Evolutionary conservation across 306 rosid genomes (phyloP).

Genomic region (Oemleria cerasiformis): DNA sequence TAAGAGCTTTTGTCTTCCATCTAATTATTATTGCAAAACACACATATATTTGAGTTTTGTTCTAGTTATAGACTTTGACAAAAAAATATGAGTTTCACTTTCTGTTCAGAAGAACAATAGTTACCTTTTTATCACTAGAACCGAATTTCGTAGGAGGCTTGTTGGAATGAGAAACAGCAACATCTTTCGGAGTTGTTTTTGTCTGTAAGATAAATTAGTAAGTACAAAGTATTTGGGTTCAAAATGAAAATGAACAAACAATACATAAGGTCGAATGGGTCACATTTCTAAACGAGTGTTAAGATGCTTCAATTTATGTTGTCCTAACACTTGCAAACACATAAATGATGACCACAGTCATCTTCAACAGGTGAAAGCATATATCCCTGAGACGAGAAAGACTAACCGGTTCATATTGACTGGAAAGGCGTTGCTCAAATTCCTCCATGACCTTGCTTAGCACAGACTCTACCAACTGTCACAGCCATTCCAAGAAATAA

Average conservation of each 20-base stretch:
- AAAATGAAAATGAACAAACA: neutral
- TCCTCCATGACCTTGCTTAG: constrained; percentile 81
- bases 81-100: neutral
- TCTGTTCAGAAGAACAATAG: neutral
- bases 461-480: constrained; percentile 84
- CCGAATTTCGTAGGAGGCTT: constrained; percentile 41
- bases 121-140: constrained; percentile 55
- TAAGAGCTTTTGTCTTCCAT: constrained; percentile 33
- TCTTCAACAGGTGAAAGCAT: neutral
- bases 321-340: neutral
- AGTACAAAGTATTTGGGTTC: constrained; percentile 1
- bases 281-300: neutral
- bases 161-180: constrained; percentile 40
- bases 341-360: neutral
- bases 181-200: constrained; percentile 39
- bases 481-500: constrained; percentile 34
- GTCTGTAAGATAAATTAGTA: constrained; percentile 33
- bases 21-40: constrained; percentile 28
- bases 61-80: neutral
- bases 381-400: neutral
- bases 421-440: constrained; percentile 68
- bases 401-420: constrained; percentile 56
- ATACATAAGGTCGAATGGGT: neutral
- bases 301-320: neutral
- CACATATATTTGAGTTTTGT: constrained; percentile 15